Conservation (phyloP, 2,329 filamentous ascomycete genomes). For the Thielaviopsis euricoi region DNA sequence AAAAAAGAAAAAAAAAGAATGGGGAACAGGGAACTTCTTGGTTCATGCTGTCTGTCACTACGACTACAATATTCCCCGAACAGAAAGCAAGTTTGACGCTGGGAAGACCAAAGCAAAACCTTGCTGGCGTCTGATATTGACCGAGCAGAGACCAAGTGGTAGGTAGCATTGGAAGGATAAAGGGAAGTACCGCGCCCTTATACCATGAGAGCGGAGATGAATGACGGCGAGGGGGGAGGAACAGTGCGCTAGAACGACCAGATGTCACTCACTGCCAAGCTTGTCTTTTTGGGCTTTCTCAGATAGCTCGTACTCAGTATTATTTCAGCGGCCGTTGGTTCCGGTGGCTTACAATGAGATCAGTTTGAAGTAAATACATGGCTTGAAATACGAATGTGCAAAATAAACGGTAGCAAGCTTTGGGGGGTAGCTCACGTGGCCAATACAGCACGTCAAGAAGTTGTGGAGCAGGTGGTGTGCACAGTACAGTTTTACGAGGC, state of each 20-base stretch:
- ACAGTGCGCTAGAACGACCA: too few species aligned
- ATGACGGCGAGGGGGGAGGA: too few species aligned
- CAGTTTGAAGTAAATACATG: background rate
- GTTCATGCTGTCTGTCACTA: too few species aligned
- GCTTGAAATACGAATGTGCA: background rate
- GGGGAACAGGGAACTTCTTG: background rate
- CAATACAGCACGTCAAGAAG: too few species aligned
- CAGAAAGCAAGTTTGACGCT: background rate
- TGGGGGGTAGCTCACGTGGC: background rate
- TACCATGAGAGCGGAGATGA: background rate
- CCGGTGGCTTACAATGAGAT: background rate
- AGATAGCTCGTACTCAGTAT: too few species aligned
- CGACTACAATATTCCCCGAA: too few species aligned
- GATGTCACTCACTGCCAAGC: too few species aligned
- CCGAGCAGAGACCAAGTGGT: too few species aligned
- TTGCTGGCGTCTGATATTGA: background rate
- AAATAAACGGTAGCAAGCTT: background rate
- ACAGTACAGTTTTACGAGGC: too few species aligned
- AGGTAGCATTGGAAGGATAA: background rate
- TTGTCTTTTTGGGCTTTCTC: too few species aligned
- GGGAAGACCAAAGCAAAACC: background rate
- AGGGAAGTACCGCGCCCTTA: background rate
- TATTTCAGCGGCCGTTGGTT: too few species aligned
- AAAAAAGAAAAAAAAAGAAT: background rate
- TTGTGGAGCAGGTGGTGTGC: too few species aligned